Evolutionary conservation across 1,139 yeast genomes (phyloP), one percentile per base, ranked within the genome.

Genomic region (Tardiomyces blankii): DNA sequence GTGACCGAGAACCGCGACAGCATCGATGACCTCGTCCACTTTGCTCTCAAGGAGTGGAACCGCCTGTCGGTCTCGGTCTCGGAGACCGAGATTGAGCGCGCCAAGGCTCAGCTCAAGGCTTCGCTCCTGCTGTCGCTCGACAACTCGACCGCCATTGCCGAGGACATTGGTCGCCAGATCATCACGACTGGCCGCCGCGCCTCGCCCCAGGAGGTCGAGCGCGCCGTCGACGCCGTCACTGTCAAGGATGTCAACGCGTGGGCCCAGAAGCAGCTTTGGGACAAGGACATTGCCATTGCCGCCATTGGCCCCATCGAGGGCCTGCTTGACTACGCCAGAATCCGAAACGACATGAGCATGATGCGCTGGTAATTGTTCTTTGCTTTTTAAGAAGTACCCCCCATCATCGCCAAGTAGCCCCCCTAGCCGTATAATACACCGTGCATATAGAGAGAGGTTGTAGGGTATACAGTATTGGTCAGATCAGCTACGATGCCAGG

Each of bases 71-170:
- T 73, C 28, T 95, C 96, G 14, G 83, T 91, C 46, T 70, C 88
- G 4, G 87, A 80, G 27, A 87, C 80, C 43, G 98, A 91, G 67
- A 94, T 91, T 18, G 94, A 82, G 64, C 78, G 96, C 48, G 93
- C 97, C 18, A 91, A 91, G 67, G 82, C 96, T 2, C 96, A 89
- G 66, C 74, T 91, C 54, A 89, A 89, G 68, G 98, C 98, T 0
- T 85, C 96, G 0, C 72, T 91, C 47, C 74, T 91, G 46, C 72
- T 91, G 49, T 86, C 95, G 12, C 72, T 91, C 46, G 99, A 93
- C 64, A 96, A 95, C 51, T 82, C 96, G 18, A 88, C 97, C 5
- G 93, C 96, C 3, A 82, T 89, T 49, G 97, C 96, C 32, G 99
- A 91, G 66, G 98, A 91, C 66, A 87, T 93, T 57, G 98, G 98